Conservation (phyloP, 306 rosid species). For the Begonia loranthoides region DNA sequence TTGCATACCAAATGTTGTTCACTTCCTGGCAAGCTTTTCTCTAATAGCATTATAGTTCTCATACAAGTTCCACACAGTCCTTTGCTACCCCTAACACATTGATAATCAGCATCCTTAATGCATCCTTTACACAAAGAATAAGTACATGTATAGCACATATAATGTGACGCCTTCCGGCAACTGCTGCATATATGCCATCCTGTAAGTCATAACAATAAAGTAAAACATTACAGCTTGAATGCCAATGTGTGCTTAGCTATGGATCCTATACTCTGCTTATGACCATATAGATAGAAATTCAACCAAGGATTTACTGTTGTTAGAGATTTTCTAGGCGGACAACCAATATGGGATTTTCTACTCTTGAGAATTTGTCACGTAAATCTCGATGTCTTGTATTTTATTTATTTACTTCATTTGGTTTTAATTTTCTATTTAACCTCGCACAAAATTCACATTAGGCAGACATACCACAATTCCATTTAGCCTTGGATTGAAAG, state of each 20-base stretch:
- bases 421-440: too few species aligned
- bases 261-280: too few species aligned
- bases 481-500: conserved; percentile 83
- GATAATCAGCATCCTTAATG: conserved; percentile 64
- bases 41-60: conserved; percentile 82
- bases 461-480: conserved; percentile 86
- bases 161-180: conserved; percentile 73
- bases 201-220: conserved; percentile 16
- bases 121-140: conserved; percentile 89
- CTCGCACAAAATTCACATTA: background rate
- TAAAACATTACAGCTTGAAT: background rate
- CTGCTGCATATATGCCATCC: conserved; percentile 97
- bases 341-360: too few species aligned
- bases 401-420: too few species aligned
- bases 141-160: conserved; percentile 91
- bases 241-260: background rate
- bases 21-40: conserved; percentile 43
- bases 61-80: conserved; percentile 87
- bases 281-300: too few species aligned
- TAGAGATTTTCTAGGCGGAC: too few species aligned
- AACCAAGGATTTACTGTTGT: too few species aligned
- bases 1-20: conserved; percentile 65
- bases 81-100: conserved; percentile 64
- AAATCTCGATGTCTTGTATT: too few species aligned
- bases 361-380: too few species aligned